Percentiles rank a stretch among this genome's conserved stretches.
phyloP scores from a whole-genome alignment of 2,329 filamentous ascomycete species.

The Penicillium sp. region DNA sequence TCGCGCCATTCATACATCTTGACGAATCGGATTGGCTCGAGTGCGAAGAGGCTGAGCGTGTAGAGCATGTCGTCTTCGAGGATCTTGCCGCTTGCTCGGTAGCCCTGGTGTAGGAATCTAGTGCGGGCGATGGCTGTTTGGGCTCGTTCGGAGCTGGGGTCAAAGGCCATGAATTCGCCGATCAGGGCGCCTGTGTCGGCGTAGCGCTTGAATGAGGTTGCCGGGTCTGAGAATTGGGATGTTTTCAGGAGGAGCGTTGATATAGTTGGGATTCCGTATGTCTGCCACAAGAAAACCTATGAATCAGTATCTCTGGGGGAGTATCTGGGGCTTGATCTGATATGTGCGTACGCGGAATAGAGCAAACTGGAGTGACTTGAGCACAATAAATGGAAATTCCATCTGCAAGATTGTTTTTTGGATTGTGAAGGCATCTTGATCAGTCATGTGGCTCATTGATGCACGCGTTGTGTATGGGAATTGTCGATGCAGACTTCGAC shows the following conservation, averaged over 20 bases:
- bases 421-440: constrained; percentile 57
- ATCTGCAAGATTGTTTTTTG: constrained; percentile 50
- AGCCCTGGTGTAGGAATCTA: constrained; percentile 64
- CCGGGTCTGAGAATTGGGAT: constrained; percentile 50
- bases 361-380: constrained; percentile 60
- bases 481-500: constrained; percentile 42
- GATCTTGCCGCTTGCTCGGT: constrained; percentile 62
- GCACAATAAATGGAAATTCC: constrained; percentile 59
- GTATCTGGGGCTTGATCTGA: no score
- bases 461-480: constrained; percentile 50
- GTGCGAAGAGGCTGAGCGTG: constrained; percentile 65
- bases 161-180: constrained; percentile 51
- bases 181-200: constrained; percentile 57
- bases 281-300: constrained; percentile 36
- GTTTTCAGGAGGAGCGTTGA: constrained; percentile 55
- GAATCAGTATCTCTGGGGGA: not conserved
- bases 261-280: constrained; percentile 61
- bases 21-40: constrained; percentile 68
- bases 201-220: constrained; percentile 56
- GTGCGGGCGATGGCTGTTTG: constrained; percentile 62
- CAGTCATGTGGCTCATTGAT: constrained; percentile 55
- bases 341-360: constrained; percentile 54
- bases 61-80: constrained; percentile 66
- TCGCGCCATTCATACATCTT: constrained; percentile 69
- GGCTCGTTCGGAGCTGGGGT: constrained; percentile 49